Evolutionary conservation across 306 rosid species (phyloP).

Genomic region (Cucumis hystrix): DNA sequence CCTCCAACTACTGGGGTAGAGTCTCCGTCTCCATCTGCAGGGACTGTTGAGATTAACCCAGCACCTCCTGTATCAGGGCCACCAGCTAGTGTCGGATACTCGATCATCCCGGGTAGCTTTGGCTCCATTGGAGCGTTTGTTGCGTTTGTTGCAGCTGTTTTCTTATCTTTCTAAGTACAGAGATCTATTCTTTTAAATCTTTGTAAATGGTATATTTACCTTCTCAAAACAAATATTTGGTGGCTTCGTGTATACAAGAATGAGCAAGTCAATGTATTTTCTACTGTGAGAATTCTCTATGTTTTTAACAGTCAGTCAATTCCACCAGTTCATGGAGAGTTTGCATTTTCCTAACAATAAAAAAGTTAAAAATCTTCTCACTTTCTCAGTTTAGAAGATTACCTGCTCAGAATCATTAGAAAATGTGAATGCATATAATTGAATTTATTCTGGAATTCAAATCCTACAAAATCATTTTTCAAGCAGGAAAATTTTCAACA

Average conservation of each 20-base stretch:
- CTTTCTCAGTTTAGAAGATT: not conserved
- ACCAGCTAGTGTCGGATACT: constrained; percentile 44
- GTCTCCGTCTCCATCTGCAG: constrained; percentile 30
- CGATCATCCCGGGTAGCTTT: constrained; percentile 26
- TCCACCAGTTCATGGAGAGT: not conserved
- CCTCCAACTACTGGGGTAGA: constrained; percentile 24
- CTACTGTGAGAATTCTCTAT: not conserved
- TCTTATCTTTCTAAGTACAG: constrained; percentile 27
- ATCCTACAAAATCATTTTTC: not conserved
- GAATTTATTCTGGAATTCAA: not conserved
- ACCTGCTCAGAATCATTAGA: not conserved
- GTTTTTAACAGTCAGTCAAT: not conserved
- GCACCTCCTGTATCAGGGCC: constrained; percentile 28
- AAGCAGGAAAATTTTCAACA: not conserved
- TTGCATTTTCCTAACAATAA: not conserved
- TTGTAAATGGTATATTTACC: not conserved
- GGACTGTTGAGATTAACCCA: constrained; percentile 21
- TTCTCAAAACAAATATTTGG: not conserved
- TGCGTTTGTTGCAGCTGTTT: constrained; percentile 45
- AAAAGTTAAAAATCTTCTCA: not conserved
- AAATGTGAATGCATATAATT: constrained; percentile 2
- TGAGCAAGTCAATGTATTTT: not conserved
- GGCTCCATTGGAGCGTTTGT: constrained; percentile 55
- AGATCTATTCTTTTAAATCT: not conserved
- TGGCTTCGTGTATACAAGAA: not conserved